A percentile compares a stretch with the other conserved stretches of the same genome.
These are phyloP conservation scores for Leonotis leonurus DNA, from an alignment of 257 asterid species.

Conservation along the genomic window DNA sequence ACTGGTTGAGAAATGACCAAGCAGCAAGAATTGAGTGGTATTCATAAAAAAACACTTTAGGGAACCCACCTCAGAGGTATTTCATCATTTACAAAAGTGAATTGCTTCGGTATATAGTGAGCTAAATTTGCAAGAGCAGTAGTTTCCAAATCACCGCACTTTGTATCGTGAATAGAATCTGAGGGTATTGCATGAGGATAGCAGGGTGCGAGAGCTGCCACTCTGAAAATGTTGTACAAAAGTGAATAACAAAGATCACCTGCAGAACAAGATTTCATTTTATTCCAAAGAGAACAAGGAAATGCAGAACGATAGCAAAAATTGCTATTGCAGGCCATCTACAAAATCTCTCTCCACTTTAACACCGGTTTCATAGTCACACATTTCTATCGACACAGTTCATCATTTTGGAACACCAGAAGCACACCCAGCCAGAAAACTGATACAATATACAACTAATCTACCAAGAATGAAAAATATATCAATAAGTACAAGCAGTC, in stretches of 20 bases:
- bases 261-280: conserved; percentile 22
- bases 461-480: neutral
- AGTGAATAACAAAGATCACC: conserved; percentile 52
- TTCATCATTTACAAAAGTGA: conserved; percentile 30
- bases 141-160: conserved; percentile 14
- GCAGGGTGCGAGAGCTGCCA: conserved; percentile 38
- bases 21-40: neutral
- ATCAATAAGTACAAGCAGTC: neutral
- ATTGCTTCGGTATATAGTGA: conserved; percentile 31
- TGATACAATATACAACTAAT: neutral
- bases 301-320: neutral
- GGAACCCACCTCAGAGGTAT: conserved; percentile 54
- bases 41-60: conserved; percentile 3
- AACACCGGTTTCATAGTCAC: neutral
- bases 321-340: neutral
- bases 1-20: neutral
- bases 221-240: conserved; percentile 38
- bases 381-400: neutral
- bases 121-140: conserved; percentile 38
- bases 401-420: neutral
- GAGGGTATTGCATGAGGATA: conserved; percentile 17
- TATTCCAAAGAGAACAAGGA: neutral
- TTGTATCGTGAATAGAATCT: conserved; percentile 19
- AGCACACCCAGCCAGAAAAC: neutral
- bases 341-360: neutral